Conservation (phyloP, 345 rosid genomes). For the Melastoma malabathricum region DNA sequence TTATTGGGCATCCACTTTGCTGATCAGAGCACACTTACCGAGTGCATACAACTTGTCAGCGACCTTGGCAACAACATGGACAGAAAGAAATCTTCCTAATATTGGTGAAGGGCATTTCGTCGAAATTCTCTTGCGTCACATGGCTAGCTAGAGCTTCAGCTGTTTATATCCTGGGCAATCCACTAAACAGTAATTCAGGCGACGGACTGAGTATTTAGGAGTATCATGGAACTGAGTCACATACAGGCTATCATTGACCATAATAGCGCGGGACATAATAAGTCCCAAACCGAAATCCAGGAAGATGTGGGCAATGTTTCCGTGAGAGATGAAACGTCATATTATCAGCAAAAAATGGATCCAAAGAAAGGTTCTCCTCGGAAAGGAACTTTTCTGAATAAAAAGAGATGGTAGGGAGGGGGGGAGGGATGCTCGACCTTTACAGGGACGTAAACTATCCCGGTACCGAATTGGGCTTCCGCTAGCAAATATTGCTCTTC, state of each 20-base stretch:
- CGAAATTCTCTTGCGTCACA: slow-evolving; percentile 49
- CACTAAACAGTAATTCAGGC: no score
- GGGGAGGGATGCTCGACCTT: slow-evolving; percentile 62
- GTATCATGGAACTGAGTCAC: slow-evolving; percentile 10
- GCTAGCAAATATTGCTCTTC: slow-evolving; percentile 85
- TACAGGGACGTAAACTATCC: slow-evolving; percentile 61
- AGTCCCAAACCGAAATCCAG: slow-evolving; percentile 91
- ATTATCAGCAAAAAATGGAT: neutral
- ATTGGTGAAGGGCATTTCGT: slow-evolving; percentile 71
- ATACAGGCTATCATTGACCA: slow-evolving; percentile 87
- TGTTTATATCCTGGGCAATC: slow-evolving; percentile 15
- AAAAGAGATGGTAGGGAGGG: neutral
- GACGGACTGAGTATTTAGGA: neutral
- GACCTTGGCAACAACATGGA: slow-evolving; percentile 74
- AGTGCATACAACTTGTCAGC: slow-evolving; percentile 91
- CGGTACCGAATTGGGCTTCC: slow-evolving; percentile 95
- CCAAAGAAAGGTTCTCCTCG: slow-evolving; percentile 1
- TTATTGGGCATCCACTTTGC: neutral
- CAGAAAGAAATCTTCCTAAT: slow-evolving; percentile 90
- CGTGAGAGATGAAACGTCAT: slow-evolving; percentile 26
- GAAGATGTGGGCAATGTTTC: slow-evolving; percentile 91
- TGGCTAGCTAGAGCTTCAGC: slow-evolving; percentile 90
- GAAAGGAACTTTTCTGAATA: no score
- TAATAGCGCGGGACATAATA: slow-evolving; percentile 84
- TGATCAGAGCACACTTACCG: slow-evolving; percentile 32